Conservation (phyloP, 345 rosid species). For the Carallia pectinifolia region DNA sequence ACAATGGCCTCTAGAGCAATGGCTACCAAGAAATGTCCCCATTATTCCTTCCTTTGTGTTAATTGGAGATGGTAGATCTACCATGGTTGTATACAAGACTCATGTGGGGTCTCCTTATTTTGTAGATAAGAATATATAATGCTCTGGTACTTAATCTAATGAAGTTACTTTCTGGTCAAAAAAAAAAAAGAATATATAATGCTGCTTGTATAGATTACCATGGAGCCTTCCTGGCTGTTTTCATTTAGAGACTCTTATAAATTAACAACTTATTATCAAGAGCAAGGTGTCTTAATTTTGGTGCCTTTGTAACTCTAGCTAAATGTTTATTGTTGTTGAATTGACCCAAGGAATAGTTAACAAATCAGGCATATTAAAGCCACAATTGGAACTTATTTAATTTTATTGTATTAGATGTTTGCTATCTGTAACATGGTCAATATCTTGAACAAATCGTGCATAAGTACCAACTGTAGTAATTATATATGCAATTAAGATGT, state of each 20-base stretch:
- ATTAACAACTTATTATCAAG: neutral
- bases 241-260: conserved; percentile 12
- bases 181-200: neutral
- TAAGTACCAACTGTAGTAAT: no score
- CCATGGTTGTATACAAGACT: conserved; percentile 3
- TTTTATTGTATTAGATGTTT: no score
- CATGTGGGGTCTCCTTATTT: conserved; percentile 14
- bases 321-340: neutral
- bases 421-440: no score
- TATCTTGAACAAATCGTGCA: no score
- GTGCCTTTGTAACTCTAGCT: neutral
- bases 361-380: neutral
- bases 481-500: no score
- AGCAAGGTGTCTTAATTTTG: neutral
- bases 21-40: neutral
- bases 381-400: neutral
- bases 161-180: no score
- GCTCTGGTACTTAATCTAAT: neutral
- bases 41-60: neutral
- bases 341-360: neutral
- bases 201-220: conserved; percentile 12
- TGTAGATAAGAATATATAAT: conserved; percentile 6
- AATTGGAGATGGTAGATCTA: conserved; percentile 7
- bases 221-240: conserved; percentile 15
- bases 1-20: conserved; percentile 46